Conservation (phyloP, 805 yeast species). For the Zygotorulaspora florentina region DNA sequence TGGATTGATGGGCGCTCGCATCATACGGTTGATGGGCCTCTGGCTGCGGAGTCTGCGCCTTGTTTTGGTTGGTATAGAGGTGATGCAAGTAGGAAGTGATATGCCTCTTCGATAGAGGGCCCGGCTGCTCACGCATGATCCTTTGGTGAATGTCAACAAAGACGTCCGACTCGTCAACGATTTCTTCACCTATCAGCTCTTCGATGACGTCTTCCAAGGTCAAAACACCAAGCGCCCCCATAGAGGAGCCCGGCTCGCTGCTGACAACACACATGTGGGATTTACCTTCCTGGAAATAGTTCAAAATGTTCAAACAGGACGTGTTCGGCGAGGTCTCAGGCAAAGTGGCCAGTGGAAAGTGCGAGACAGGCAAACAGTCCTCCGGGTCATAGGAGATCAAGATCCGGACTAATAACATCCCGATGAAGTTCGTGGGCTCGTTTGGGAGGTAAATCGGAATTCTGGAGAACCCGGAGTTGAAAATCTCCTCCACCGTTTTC, state of each 20-base stretch:
- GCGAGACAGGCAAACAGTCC: conserved; percentile 86
- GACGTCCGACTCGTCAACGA: conserved; percentile 93
- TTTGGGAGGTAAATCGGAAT: conserved; percentile 90
- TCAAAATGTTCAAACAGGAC: conserved; percentile 87
- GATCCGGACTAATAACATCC: conserved; percentile 90
- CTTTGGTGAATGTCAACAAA: conserved; percentile 86
- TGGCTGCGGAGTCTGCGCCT: conserved; percentile 6
- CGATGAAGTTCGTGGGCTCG: conserved; percentile 86
- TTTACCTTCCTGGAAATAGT: conserved; percentile 96
- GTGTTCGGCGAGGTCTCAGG: conserved; percentile 93
- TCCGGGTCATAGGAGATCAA: conserved; percentile 95
- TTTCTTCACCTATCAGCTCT: conserved; percentile 95
- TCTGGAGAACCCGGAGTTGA: conserved; percentile 91
- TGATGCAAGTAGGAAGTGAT: conserved; percentile 65
- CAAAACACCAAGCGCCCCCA: conserved; percentile 85
- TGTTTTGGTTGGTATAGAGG: conserved; percentile 45
- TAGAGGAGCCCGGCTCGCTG: conserved; percentile 73
- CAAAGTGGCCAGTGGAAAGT: conserved; percentile 90
- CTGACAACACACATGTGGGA: conserved; percentile 95
- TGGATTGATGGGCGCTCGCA: background rate
- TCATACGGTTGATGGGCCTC: background rate
- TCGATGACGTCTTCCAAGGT: conserved; percentile 98
- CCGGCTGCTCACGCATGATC: conserved; percentile 72
- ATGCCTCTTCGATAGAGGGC: conserved; percentile 67
- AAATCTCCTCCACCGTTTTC: conserved; percentile 77